phyloP scores from a whole-genome alignment of 768 basidiomycete genomes.

The Phlebiopsis gigantea region DNA sequence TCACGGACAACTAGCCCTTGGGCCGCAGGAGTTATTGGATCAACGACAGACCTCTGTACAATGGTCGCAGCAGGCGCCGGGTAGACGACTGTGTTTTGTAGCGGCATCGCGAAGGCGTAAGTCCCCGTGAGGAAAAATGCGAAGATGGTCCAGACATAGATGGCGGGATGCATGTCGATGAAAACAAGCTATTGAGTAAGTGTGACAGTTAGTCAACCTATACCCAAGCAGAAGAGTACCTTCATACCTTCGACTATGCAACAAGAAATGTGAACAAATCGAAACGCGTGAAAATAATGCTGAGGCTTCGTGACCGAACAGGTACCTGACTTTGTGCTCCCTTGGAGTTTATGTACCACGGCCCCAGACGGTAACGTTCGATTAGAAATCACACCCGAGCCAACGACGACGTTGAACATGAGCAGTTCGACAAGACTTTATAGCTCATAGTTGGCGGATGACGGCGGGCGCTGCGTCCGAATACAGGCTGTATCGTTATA shows the following conservation, averaged over 20 bases:
- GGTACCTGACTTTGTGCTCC: not conserved
- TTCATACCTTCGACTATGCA: not conserved
- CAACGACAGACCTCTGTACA: not conserved
- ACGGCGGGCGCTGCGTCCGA: not conserved
- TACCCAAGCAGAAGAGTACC: not conserved
- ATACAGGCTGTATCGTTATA: not conserved
- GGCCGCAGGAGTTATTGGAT: not conserved
- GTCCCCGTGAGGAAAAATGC: not conserved
- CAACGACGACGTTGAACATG: not conserved
- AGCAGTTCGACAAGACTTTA: not conserved
- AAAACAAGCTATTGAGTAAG: not conserved
- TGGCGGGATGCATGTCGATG: not conserved
- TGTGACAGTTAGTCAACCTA: not conserved
- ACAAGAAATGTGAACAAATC: not conserved
- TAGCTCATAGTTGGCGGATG: not conserved
- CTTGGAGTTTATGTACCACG: not conserved
- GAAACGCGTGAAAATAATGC: not conserved
- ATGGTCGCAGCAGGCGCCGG: not conserved
- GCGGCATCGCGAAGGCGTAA: conserved; percentile 6
- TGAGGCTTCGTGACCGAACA: not conserved
- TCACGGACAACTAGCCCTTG: not conserved
- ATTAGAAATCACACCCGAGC: not conserved
- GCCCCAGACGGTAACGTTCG: not conserved
- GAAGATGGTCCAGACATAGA: not conserved
- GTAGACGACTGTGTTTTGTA: conserved; percentile 7